Percentiles rank a stretch among this genome's conserved stretches.
phyloP scores from a whole-genome alignment of 2,329 filamentous ascomycete genomes.

The Berkeleyomyces basicola region DNA sequence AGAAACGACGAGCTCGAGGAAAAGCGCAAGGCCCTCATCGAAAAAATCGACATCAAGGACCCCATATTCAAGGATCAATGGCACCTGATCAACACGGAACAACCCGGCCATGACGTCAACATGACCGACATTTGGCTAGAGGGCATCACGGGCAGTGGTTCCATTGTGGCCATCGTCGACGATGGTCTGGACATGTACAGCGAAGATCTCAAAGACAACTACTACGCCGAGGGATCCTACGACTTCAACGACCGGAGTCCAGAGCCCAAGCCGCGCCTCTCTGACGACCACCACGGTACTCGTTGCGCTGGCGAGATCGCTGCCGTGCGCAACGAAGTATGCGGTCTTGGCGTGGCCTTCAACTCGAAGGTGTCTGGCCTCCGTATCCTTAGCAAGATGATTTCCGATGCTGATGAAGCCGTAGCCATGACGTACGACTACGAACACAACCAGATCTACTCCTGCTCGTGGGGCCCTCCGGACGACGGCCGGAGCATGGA shows the following conservation, averaged over 20 bases:
- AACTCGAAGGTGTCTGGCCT: slow-evolving; percentile 81
- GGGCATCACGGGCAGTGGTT: slow-evolving; percentile 76
- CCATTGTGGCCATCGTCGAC: slow-evolving; percentile 86
- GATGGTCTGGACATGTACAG: slow-evolving; percentile 95
- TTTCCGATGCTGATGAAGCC: slow-evolving; percentile 85
- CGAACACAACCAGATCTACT: slow-evolving; percentile 90
- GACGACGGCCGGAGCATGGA: slow-evolving; percentile 94
- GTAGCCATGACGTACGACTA: slow-evolving; percentile 82
- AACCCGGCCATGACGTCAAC: slow-evolving; percentile 82
- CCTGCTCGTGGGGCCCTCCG: slow-evolving; percentile 93
- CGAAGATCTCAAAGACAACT: slow-evolving; percentile 80
- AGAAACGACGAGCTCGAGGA: slow-evolving; percentile 29
- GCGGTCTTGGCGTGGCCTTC: slow-evolving; percentile 90
- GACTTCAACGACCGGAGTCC: slow-evolving; percentile 81
- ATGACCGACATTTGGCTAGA: slow-evolving; percentile 87
- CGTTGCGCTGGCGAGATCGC: slow-evolving; percentile 88
- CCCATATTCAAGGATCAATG: slow-evolving; percentile 90
- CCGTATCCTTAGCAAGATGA: slow-evolving; percentile 79
- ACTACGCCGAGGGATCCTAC: slow-evolving; percentile 81
- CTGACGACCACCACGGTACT: slow-evolving; percentile 81
- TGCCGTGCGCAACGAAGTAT: slow-evolving; percentile 81
- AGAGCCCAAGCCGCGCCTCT: slow-evolving; percentile 65
- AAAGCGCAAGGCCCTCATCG: slow-evolving; percentile 43
- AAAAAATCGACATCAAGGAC: slow-evolving; percentile 59
- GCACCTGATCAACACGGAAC: slow-evolving; percentile 76